Base-by-base conservation (phyloP, 1,139 yeast species). In the Taphrina confusa region DNA sequence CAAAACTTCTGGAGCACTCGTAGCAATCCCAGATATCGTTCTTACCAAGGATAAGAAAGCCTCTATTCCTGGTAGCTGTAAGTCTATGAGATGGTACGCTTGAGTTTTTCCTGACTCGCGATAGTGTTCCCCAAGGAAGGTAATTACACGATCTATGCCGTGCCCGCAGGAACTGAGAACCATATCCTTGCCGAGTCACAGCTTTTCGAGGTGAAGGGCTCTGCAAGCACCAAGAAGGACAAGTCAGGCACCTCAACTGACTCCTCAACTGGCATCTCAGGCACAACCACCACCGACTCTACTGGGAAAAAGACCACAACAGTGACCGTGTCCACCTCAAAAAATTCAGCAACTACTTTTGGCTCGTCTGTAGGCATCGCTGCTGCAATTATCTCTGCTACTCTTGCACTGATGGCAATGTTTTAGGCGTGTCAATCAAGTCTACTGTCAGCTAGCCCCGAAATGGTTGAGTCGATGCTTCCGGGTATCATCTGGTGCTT, bases 141-240 rank as follows among this genome's bases (percentile, higher is more conserved):
- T 11, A 33, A 47, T 11, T 47, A 33, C 30, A 34, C 28, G 12
- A 47, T 47, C 39, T 47, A 33, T 25, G 52, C 52, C 12, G 40
- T 47, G 4, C 18, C 50, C 3, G 33, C 39, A 4, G 52, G 33
- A 18, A 20, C 23, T 1, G 20, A 22, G 30, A 30, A 25, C 27
- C 37, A 37, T 1, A 45, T 45, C 11, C 50, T 45, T 14, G 50
- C 50, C 4, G 37, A 45, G 30, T 45, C 50, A 12, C 34, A 45
- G n/a, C 25, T 30, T 2, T 30, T 45, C 25, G 23, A 45, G 30
- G 50, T 25, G 14, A 45, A 45, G 14, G 50, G 50, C 3, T 16
- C 47, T 5, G 31, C 33, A 5, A 18, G 25, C 20, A 16, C 42
- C 9, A 22, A 22, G 20, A 25, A 1, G n/a, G 33, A 28, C 9